Percentiles rank a stretch among this genome's conserved stretches.
Evolutionary conservation across 164 flowering plant genomes (phyloP).

Genomic region (grape (Vitis vinifera)): ASM3070453v1 NC_081815.1:18693501-18694000

Average conservation of each 20-base stretch:
- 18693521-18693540: too few species aligned
- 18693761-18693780: not conserved
- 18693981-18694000: conserved; percentile 68
- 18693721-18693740: conserved; percentile 69
- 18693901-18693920: conserved; percentile 15
- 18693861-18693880: conserved; percentile 83
- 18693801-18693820: conserved; percentile 31
- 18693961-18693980: not conserved
- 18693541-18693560: too few species aligned
- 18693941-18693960: not conserved
- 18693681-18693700: conserved; percentile 67
- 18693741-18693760: not conserved
- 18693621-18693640: conserved; percentile 93
- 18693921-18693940: not conserved
- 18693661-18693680: conserved; percentile 82
- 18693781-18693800: not conserved
- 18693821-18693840: conserved; percentile 89
- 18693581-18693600: not conserved
- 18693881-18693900: conserved; percentile 89
- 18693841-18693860: conserved; percentile 74
- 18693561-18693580: not conserved
- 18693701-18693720: conserved; percentile 81
- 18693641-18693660: conserved; percentile 90
- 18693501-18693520: not conserved
- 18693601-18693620: conserved; percentile 89